These are phyloP conservation scores for Bolboschoenoplectus hybrid DNA, from an alignment of 202 grass and related monocot genomes.

Conservation along the genomic window DNA sequence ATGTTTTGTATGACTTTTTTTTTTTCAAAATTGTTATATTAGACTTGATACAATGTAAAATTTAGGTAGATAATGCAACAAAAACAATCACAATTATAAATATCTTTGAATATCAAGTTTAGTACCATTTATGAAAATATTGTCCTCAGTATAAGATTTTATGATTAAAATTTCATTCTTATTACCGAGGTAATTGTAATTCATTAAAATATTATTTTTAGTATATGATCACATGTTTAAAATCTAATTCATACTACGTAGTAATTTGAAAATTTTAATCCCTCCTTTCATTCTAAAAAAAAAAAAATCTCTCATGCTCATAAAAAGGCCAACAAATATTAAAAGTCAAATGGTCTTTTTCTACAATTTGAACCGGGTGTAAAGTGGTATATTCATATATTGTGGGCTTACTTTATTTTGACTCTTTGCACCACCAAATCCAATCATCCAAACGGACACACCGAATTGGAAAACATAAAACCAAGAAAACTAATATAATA, in stretches of 20 bases:
- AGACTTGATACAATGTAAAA: too few species aligned
- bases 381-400: not conserved
- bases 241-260: too few species aligned
- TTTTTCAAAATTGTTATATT: too few species aligned
- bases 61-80: too few species aligned
- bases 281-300: not conserved
- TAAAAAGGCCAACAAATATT: not conserved
- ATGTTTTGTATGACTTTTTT: too few species aligned
- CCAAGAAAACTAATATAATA: not conserved
- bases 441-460: slow-evolving; percentile 46
- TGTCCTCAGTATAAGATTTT: not conserved
- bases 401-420: slow-evolving; percentile 50
- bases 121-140: not conserved
- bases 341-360: not conserved
- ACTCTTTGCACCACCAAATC: slow-evolving; percentile 56
- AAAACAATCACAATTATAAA: not conserved
- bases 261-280: not conserved
- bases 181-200: too few species aligned
- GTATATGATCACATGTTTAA: too few species aligned
- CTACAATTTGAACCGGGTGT: not conserved
- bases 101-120: not conserved
- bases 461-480: slow-evolving; percentile 21
- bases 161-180: not conserved
- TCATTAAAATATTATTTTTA: too few species aligned
- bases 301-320: not conserved